Conservation (phyloP, 2,329 filamentous ascomycete species). For the Pseudogymnoascus sp. region DNA sequence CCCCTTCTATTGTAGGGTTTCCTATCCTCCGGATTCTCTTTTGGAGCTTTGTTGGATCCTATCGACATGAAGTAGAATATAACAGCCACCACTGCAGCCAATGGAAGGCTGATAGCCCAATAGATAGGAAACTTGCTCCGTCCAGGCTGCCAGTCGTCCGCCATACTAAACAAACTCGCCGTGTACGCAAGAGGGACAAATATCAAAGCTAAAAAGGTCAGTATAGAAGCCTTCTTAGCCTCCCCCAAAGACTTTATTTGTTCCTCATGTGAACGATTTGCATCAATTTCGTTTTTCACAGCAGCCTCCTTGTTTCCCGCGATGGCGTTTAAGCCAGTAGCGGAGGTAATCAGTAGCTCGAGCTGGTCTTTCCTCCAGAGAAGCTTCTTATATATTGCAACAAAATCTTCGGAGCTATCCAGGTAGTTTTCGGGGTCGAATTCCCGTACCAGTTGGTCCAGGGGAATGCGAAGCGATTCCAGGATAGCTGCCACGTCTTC, state of each 20-base stretch:
- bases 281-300: background rate
- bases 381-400: background rate
- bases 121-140: background rate
- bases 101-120: background rate
- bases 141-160: conserved; percentile 15
- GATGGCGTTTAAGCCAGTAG: background rate
- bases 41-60: background rate
- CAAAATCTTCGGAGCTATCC: background rate
- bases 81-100: background rate
- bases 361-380: background rate
- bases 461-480: background rate
- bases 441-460: background rate
- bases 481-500: background rate
- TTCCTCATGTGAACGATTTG: background rate
- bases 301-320: background rate
- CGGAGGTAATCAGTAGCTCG: background rate
- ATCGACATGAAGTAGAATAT: background rate
- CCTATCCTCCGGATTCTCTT: background rate
- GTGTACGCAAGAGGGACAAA: conserved; percentile 29
- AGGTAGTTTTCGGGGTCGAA: background rate
- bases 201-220: conserved; percentile 29
- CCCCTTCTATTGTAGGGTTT: background rate
- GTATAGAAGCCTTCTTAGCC: conserved; percentile 7
- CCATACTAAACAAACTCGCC: conserved; percentile 27
- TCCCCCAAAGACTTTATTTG: background rate